Conservation (phyloP, 2,329 filamentous ascomycete species). For the Cytospora paraplurivora region DNA sequence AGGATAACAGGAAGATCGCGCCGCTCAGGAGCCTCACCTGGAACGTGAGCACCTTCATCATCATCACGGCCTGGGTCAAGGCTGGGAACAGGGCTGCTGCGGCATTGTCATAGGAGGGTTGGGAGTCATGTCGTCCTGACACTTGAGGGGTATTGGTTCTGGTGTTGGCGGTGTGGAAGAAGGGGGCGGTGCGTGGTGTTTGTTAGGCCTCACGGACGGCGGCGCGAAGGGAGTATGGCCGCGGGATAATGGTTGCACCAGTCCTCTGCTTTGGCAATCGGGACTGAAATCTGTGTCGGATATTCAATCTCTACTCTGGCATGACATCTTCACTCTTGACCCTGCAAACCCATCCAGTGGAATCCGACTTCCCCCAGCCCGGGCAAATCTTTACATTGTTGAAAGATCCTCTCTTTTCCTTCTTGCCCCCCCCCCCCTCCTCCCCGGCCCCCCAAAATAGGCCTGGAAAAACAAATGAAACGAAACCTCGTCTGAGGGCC, state of each 20-base stretch:
- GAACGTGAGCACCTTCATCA: constrained; percentile 39
- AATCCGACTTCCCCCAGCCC: not conserved
- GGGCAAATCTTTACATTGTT: not conserved
- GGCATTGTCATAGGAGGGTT: not conserved
- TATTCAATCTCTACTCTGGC: not conserved
- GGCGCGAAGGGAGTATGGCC: not conserved
- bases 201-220: not conserved
- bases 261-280: not conserved
- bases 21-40: constrained; percentile 44
- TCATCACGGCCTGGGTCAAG: constrained; percentile 44
- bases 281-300: not conserved
- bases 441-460: too few relatives aligned
- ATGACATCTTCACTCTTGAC: not conserved
- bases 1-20: constrained; percentile 43
- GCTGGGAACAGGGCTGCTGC: constrained; percentile 40
- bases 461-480: not conserved
- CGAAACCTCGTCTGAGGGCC: not conserved
- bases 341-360: not conserved
- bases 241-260: not conserved
- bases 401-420: not conserved
- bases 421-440: too few relatives aligned
- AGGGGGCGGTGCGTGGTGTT: not conserved
- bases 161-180: too few relatives aligned
- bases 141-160: too few relatives aligned
- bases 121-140: too few relatives aligned